Base-by-base conservation (phyloP, 306 rosid species). In the Parietaria judaica region DNA sequence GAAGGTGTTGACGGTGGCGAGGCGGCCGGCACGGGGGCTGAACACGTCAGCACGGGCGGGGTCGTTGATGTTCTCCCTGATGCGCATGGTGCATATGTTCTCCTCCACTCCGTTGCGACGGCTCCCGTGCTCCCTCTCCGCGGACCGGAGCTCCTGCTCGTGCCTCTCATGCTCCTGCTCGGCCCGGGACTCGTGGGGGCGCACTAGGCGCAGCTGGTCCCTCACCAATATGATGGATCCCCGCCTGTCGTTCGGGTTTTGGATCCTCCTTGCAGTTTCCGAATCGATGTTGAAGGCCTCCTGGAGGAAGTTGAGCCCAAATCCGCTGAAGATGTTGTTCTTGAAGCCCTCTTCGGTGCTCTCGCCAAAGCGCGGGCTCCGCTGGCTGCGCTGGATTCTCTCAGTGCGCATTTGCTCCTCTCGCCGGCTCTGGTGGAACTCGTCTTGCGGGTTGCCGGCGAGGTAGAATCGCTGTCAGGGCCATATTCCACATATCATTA, bases 371-470 rank as follows among this genome's bases (percentile, higher is more conserved):
- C 31, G 31, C 31, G 31, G 31, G 31, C 31, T 23, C 31, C 31
- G 31, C 31, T 23, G 31, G 31, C 1, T 23, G 31, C 31, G 31
- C 31, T 23, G 31, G 31, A 23, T 23, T 23, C 31, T 23, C 31
- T 23, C 31, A 23, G 31, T 23, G 31, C 31, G 31, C 31, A 23
- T 23, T 23, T 52, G 66, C n/a, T 23, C 52, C 14, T 41, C 54
- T 4, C 58, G 11, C 11, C 36, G 7, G 61, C 61, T 37, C 17
- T 56, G 45, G 6, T 14, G 61, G 61, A 74, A 75, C 64, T 83
- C 88, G n/a, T 67, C 16, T 1, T 69, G 71, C 2, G 83, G 89
- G 44, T 79, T 86, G 0, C 86, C 87, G 0, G 83, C 95, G 4
- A 89, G 56, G 43, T 84, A 81, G 74, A 86, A 86, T 41, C 65